Base-by-base conservation (phyloP, 1,284 basidiomycete genomes). In the Rhodotorula glutinis region DNA sequence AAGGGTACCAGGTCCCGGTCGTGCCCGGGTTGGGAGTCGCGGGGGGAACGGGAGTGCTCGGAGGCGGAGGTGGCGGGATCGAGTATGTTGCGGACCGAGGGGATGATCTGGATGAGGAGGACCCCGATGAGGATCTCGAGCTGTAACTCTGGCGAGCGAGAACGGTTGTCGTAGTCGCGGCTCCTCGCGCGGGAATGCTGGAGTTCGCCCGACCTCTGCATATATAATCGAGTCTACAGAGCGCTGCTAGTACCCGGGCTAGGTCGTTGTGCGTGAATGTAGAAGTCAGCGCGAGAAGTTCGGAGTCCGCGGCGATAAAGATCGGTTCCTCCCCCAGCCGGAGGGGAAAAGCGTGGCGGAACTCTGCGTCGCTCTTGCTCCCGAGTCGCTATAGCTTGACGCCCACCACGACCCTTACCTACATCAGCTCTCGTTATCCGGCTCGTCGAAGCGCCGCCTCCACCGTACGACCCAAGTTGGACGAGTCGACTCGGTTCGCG, bases 91-190 rank as follows among this genome's bases (percentile, higher is more conserved):
- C 91, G 23, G 90, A 92, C 76, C 90, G 89, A 25, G 90, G 88
- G 43, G 90, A 92, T 75, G 91, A 92, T 73, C 84, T 91, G 57
- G 90, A 92, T 74, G 90, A 91, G 63, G 91, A 92, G 62, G 90
- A 92, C 80, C 90, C 90, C 27, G 90, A 92, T 74, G 90, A 92
- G 75, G 90, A 92, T 77, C 79, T 92, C 65, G 89, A 92, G 76
- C 87, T 92, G 65, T 91, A 29, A 10, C n/a, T 10, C 49, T 29
- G 14, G 47, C n/a, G n/a, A 4, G n/a, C 9, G 23, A n/a, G n/a
- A n/a, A n/a, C n/a, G n/a, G n/a, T n/a, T n/a, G n/a, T n/a, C n/a
- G n/a, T n/a, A n/a, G n/a, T n/a, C n/a, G n/a, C n/a, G n/a, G n/a
- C n/a, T n/a, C n/a, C n/a, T n/a, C n/a, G n/a, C n/a, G n/a, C n/a